phyloP scores from a whole-genome alignment of 2,329 filamentous ascomycete species.

The Achaetomium macrosporum region DNA sequence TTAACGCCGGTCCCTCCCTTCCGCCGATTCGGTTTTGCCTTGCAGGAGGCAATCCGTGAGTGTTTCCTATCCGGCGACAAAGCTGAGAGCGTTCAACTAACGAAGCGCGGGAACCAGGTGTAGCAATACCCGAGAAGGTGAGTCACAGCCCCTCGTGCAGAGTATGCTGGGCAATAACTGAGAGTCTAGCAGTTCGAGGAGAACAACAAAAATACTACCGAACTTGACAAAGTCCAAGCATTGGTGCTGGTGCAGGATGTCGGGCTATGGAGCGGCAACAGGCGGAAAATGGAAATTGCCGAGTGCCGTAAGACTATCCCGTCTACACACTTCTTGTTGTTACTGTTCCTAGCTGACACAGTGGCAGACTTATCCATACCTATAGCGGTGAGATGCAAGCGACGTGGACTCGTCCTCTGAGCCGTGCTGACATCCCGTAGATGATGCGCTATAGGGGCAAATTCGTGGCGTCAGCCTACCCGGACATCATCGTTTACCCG shows the following conservation, averaged over 20 bases:
- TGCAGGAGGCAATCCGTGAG: slow-evolving; percentile 47
- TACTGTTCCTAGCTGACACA: slow-evolving; percentile 5
- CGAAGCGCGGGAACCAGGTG: slow-evolving; percentile 20
- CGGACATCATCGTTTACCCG: slow-evolving; percentile 42
- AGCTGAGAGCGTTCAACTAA: background rate
- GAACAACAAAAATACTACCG: slow-evolving; percentile 41
- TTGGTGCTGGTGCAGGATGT: slow-evolving; percentile 45
- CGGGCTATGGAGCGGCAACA: slow-evolving; percentile 49
- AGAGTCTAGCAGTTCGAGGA: slow-evolving; percentile 39
- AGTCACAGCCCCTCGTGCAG: slow-evolving; percentile 5
- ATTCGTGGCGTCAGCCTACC: slow-evolving; percentile 52
- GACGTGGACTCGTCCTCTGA: background rate
- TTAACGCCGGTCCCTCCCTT: slow-evolving; percentile 52
- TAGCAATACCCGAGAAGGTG: slow-evolving; percentile 30
- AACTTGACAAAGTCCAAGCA: slow-evolving; percentile 44
- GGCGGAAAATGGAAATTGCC: slow-evolving; percentile 51
- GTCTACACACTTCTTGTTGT: background rate
- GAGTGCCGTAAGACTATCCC: slow-evolving; percentile 45
- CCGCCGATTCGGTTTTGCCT: slow-evolving; percentile 54
- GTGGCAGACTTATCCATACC: slow-evolving; percentile 25
- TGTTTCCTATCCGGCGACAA: slow-evolving; percentile 2
- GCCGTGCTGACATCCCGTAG: slow-evolving; percentile 25
- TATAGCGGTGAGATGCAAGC: slow-evolving; percentile 17
- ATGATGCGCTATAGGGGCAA: slow-evolving; percentile 53
- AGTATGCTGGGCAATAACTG: background rate